Evolutionary conservation across 495 filamentous ascomycete species (phyloP).

Genomic region (Astrothelium subdiscretum): DNA sequence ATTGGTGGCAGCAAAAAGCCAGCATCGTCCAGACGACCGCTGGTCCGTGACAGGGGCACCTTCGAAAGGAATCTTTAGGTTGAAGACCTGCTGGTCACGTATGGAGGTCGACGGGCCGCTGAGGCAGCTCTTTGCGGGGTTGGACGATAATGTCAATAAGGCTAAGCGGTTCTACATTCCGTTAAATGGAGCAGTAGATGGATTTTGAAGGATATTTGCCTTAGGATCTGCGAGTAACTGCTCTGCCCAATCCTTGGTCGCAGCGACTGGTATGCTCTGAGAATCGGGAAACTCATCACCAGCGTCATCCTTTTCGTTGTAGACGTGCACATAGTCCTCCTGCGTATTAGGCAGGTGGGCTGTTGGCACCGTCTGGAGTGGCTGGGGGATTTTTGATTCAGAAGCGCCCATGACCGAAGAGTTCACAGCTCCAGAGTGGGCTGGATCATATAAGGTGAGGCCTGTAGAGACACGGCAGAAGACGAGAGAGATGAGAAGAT

Average conservation of each 20-base stretch:
- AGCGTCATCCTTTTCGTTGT: background rate
- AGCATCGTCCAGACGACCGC: constrained; percentile 66
- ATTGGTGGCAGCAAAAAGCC: constrained; percentile 81
- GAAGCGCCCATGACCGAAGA: background rate
- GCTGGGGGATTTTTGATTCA: background rate
- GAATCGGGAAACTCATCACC: background rate
- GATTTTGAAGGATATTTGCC: background rate
- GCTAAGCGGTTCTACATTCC: background rate
- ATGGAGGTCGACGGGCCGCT: constrained; percentile 38
- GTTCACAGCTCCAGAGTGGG: too few species aligned
- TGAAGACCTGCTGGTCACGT: constrained; percentile 66
- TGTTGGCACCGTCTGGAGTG: background rate
- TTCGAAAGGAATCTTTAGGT: constrained; percentile 69
- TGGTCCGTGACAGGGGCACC: constrained; percentile 80
- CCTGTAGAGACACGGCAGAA: too few species aligned
- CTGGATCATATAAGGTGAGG: too few species aligned
- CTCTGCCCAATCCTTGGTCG: background rate
- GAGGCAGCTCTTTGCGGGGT: constrained; percentile 19
- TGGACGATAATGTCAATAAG: background rate
- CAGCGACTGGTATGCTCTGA: background rate
- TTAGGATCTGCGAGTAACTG: background rate
- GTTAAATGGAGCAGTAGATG: background rate
- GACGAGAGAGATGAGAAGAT: too few species aligned
- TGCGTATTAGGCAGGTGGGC: background rate
- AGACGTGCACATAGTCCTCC: background rate